Evolutionary conservation across 179 eudicot genomes (phyloP).

Genomic region (Gypsophila paniculata): DNA sequence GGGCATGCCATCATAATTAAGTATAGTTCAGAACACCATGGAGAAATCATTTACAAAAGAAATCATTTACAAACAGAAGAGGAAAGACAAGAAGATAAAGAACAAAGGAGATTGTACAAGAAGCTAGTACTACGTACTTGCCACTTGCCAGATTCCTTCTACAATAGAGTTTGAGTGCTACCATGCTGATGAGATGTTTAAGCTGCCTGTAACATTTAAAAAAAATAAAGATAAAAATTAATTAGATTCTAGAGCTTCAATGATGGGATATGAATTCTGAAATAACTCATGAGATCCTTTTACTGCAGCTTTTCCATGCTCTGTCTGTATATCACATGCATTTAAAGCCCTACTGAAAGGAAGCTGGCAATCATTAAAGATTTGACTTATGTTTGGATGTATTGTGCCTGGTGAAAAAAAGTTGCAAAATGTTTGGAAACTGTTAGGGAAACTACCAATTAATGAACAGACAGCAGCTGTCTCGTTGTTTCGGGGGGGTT

Average conservation of each 20-base stretch:
- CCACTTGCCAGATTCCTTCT: conserved; percentile 30
- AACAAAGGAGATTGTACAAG: neutral
- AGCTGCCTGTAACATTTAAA: no score
- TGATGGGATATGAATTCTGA: conserved; percentile 24
- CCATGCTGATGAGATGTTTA: conserved; percentile 15
- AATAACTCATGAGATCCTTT: conserved; percentile 31
- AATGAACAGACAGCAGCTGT: neutral
- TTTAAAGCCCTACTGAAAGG: conserved; percentile 15
- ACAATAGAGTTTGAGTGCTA: conserved; percentile 21
- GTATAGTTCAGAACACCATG: conserved; percentile 9
- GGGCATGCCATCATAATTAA: conserved; percentile 16
- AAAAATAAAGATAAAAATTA: no score
- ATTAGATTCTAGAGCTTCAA: conserved; percentile 14
- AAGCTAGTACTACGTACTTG: conserved; percentile 25
- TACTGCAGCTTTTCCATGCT: conserved; percentile 29
- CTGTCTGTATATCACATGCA: conserved; percentile 33
- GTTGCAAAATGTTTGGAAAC: conserved; percentile 16
- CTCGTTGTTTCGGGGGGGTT: neutral
- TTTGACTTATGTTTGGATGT: conserved; percentile 23
- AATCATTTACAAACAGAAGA: conserved; percentile 14
- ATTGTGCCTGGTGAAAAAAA: conserved; percentile 12
- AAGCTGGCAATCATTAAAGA: conserved; percentile 34
- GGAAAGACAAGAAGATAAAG: conserved; percentile 10
- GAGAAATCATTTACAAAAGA: conserved; percentile 19
- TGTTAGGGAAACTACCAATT: conserved; percentile 18